Conservation (phyloP, 169 alveolate genomes). For the Miamiensis avidus region DNA sequence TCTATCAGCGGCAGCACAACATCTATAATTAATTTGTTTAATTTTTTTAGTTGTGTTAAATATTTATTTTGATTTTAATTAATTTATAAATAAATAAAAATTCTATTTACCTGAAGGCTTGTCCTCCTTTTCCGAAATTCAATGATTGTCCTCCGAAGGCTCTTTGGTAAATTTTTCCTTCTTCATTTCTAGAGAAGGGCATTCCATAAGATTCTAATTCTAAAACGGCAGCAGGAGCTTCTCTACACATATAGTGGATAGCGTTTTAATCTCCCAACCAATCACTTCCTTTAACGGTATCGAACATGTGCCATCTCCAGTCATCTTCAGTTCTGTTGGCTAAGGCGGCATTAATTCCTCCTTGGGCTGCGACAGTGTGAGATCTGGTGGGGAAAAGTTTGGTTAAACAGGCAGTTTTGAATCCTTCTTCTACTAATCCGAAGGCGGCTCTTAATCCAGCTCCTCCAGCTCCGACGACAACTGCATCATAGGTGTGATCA, state of each 20-base stretch:
- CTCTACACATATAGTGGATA: slow-evolving; percentile 96
- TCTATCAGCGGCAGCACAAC: slow-evolving; percentile 99
- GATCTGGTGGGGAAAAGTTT: slow-evolving; percentile 97
- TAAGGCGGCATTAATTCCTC: slow-evolving; percentile 93
- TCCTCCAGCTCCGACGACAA: slow-evolving; percentile 99
- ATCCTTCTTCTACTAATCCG: slow-evolving; percentile 91
- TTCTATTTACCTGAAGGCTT: slow-evolving; percentile 84
- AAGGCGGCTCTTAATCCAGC: slow-evolving; percentile 98
- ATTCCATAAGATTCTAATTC: slow-evolving; percentile 97
- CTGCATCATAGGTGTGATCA: slow-evolving; percentile 96
- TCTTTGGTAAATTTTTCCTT: slow-evolving; percentile 94
- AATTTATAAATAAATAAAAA: background rate
- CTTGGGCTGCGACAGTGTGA: slow-evolving; percentile 99
- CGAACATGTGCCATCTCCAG: slow-evolving; percentile 99
- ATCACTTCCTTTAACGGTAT: slow-evolving; percentile 98
- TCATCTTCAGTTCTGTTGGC: slow-evolving; percentile 97
- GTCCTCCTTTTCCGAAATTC: slow-evolving; percentile 97
- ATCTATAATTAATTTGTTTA: slow-evolving; percentile 64
- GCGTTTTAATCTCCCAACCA: slow-evolving; percentile 99
- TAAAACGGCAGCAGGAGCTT: slow-evolving; percentile 95
- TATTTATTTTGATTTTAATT: too few relatives aligned
- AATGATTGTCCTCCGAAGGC: slow-evolving; percentile 98
- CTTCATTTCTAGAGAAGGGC: slow-evolving; percentile 97
- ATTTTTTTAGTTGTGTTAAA: too few relatives aligned
- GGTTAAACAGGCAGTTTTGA: slow-evolving; percentile 83